Percentiles rank a stretch among this genome's conserved stretches.
Conservation (phyloP, 495 filamentous ascomycete genomes). For the Neurospora cerealis region DNA sequence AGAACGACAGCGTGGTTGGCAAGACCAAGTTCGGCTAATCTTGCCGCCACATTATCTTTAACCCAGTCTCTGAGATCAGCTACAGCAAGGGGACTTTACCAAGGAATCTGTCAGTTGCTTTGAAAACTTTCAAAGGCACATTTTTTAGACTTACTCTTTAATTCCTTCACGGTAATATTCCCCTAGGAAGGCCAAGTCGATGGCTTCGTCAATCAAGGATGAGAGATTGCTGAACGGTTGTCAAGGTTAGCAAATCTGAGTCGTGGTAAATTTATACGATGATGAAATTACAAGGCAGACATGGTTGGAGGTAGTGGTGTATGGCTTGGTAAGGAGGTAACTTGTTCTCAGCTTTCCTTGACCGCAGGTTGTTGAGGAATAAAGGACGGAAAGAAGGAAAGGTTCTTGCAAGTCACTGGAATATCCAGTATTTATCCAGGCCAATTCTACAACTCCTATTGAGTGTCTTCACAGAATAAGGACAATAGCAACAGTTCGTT, state of each 20-base stretch:
- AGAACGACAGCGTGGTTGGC: neutral
- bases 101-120: neutral
- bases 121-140: no score
- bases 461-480: neutral
- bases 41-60: neutral
- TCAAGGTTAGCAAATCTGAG: neutral
- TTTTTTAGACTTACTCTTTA: no score
- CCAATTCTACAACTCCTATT: neutral
- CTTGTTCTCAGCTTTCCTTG: neutral
- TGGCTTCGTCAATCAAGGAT: neutral
- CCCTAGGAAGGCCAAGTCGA: neutral
- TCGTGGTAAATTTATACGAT: neutral
- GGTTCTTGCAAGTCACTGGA: neutral
- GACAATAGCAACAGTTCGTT: neutral
- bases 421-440: neutral
- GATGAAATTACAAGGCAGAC: neutral
- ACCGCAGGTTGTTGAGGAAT: neutral
- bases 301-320: neutral
- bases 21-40: neutral
- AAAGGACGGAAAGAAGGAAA: neutral
- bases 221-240: neutral
- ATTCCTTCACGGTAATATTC: neutral
- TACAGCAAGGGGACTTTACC: neutral
- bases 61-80: neutral
- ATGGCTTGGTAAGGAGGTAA: neutral